Evolutionary conservation across 129 eudicot species (phyloP).

Genomic region (Apium graveolens): DNA sequence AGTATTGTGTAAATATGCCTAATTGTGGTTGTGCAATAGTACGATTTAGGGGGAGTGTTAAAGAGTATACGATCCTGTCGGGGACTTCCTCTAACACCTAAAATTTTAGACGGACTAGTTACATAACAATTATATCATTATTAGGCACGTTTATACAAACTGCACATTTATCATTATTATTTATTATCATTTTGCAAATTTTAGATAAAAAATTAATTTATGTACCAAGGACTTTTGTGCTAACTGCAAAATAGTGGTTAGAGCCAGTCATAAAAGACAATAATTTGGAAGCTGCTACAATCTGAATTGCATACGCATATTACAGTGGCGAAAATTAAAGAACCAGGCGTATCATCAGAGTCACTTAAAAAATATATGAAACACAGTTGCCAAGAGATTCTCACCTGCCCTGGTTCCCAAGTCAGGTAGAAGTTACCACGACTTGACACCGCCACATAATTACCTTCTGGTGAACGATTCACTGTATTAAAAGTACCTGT

Average conservation of each 20-base stretch:
- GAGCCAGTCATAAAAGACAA: background rate
- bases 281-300: background rate
- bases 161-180: background rate
- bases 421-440: conserved; percentile 96
- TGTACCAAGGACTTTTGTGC: background rate
- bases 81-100: too few species aligned
- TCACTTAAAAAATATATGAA: background rate
- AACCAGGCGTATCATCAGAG: background rate
- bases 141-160: background rate
- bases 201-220: background rate
- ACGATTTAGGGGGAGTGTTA: too few species aligned
- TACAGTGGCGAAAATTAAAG: background rate
- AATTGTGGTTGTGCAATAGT: too few species aligned
- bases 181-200: background rate
- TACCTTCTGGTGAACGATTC: conserved; percentile 97
- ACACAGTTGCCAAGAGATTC: conserved; percentile 10
- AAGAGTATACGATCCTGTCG: too few species aligned
- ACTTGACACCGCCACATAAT: conserved; percentile 98
- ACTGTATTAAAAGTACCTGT: conserved; percentile 98
- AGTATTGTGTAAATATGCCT: too few species aligned
- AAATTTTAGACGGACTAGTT: too few species aligned
- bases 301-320: background rate
- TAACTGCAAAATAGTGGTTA: background rate
- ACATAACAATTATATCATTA: background rate
- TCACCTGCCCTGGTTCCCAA: conserved; percentile 99